phyloP scores from a whole-genome alignment of 2,329 filamentous ascomycete genomes.

The Plenodomus tracheiphilus region DNA sequence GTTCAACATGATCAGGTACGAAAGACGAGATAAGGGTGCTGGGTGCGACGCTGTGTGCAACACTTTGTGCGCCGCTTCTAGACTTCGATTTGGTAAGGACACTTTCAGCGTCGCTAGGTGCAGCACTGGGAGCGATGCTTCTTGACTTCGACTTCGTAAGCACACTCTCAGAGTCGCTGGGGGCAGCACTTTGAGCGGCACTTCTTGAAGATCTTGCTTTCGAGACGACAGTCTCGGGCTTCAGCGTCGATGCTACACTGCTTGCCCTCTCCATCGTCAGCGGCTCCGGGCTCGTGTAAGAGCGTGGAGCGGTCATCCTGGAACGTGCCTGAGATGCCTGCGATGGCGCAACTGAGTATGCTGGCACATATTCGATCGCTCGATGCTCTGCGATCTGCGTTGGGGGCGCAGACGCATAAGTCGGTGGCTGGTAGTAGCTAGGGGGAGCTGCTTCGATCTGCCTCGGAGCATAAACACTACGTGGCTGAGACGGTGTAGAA shows the following conservation, averaged over 20 bases:
- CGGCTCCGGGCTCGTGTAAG: constrained; percentile 36
- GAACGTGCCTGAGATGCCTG: constrained; percentile 26
- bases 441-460: constrained; percentile 47
- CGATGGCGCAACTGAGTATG: constrained; percentile 34
- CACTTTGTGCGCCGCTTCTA: constrained; percentile 13
- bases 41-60: constrained; percentile 30
- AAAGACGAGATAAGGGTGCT: constrained; percentile 45
- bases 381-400: constrained; percentile 26
- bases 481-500: constrained; percentile 25
- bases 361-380: constrained; percentile 43
- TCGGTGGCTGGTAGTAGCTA: constrained; percentile 41
- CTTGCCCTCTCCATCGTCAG: constrained; percentile 22
- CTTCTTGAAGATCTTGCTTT: constrained; percentile 2
- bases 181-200: not conserved
- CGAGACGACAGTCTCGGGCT: constrained; percentile 15
- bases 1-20: constrained; percentile 35
- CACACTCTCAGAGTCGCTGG: constrained; percentile 13
- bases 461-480: constrained; percentile 18
- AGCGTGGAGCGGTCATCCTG: constrained; percentile 31
- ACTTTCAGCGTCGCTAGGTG: constrained; percentile 13
- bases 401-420: constrained; percentile 30
- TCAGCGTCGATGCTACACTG: constrained; percentile 14
- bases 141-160: constrained; percentile 7
- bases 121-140: constrained; percentile 4
- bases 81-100: constrained; percentile 7